These are phyloP conservation scores for Globisporangium cystogenes DNA, from an alignment of 352 stramenopile genomes.

Conservation along the genomic window DNA sequence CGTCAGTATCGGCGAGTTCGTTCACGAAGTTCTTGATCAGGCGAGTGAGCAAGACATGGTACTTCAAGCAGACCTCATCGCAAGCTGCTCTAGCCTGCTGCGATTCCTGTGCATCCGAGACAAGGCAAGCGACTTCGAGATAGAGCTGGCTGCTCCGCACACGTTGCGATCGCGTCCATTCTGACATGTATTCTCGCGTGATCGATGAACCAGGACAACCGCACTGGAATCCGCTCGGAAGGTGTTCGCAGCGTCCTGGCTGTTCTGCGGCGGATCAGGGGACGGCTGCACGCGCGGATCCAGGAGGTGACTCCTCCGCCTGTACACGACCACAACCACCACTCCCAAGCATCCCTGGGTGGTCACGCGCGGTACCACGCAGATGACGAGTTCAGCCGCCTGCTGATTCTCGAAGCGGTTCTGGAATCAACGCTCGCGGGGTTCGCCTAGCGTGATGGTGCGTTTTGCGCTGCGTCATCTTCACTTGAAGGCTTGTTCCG, in stretches of 20 bases:
- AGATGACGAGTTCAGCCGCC: conserved; percentile 16
- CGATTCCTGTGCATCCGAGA: conserved; percentile 63
- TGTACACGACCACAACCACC: neutral
- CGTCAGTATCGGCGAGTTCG: conserved; percentile 17
- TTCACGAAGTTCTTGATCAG: conserved; percentile 28
- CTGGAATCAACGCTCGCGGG: conserved; percentile 29
- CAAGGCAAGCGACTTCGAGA: conserved; percentile 26
- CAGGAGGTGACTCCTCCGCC: conserved; percentile 15
- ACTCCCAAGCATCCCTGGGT: neutral
- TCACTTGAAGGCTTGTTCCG: neutral
- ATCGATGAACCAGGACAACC: conserved; percentile 18
- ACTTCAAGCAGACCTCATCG: conserved; percentile 51
- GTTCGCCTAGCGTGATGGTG: conserved; percentile 3
- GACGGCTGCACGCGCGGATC: conserved; percentile 26
- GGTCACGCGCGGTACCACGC: conserved; percentile 3
- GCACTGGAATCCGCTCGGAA: conserved; percentile 24
- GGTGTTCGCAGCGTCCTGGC: conserved; percentile 7
- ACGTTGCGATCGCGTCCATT: no score
- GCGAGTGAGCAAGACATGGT: conserved; percentile 55
- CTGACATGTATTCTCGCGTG: neutral
- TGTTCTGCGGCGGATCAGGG: conserved; percentile 19
- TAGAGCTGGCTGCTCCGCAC: no score
- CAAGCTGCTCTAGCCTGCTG: conserved; percentile 59
- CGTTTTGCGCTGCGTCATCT: neutral
- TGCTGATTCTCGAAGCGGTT: conserved; percentile 47